Evolutionary conservation across 495 filamentous ascomycete genomes (phyloP), one percentile per base, ranked within the genome.

Genomic region (Trichoderma orchidacearum): DNA sequence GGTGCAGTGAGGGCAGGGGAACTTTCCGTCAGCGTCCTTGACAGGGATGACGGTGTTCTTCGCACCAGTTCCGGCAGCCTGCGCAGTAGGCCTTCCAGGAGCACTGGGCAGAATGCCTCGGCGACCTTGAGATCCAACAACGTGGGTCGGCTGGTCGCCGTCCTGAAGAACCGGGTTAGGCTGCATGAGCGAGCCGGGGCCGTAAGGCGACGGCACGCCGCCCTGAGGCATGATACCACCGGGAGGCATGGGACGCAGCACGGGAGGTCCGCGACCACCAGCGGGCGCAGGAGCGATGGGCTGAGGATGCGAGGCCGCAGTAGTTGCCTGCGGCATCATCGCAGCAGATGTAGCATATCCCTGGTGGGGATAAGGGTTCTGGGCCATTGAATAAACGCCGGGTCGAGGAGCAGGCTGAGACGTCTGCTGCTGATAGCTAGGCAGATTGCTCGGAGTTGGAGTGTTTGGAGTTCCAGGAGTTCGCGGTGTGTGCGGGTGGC

Each of bases 21-120:
- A 98, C 77, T 97, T 97, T 57, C 91, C 91, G 66, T 96, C 90
- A 11, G 88, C 86, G 69, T 96, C 90, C 74, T 97, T 97, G 62
- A 84, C 81, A 12, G 92, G 90, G 32, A 92, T 90, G 35, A 85
- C 79, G 29, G 86, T 82, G 57, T 80, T 83, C 71, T 91, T 94
- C 2, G 85, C 82, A n/a, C 82, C 80, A 9, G 78, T 76, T 5
- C 76, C 78, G 12, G 73, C 67, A 11, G 78, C 75, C 15, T 79
- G 69, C 23, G 85, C 80, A 5, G 85, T 80, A 58, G 86, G 83
- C 58, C 89, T 80, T 57, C 90, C 89, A 28, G 89, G 87, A 60
- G 90, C 86, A 63, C 88, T 95, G n/a, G 91, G 89, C 53, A 95
- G 71, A 36, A 95, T 90, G 6, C 90, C 90, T 57, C 90, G 79